Evolutionary conservation across 768 basidiomycete genomes (phyloP).

Genomic region (Tylopilus intermedius): DNA sequence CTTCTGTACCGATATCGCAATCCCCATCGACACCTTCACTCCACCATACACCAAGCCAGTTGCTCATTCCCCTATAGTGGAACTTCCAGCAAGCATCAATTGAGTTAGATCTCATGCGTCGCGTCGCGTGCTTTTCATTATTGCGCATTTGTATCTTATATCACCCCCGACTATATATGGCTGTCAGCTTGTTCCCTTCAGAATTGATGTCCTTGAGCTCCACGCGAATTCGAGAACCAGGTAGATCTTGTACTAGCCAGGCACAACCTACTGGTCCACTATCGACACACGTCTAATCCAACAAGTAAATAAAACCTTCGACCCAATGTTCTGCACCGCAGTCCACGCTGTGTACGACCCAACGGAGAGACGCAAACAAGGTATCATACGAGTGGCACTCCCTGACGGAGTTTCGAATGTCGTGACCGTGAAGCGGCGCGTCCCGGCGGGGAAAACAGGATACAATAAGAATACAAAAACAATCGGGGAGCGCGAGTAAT

Average conservation of each 20-base stretch:
- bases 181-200: background rate
- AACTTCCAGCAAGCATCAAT: slow-evolving; percentile 27
- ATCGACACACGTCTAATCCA: slow-evolving; percentile 14
- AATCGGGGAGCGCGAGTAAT: slow-evolving; percentile 17
- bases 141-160: slow-evolving; percentile 22
- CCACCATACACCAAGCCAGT: slow-evolving; percentile 10
- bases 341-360: slow-evolving; percentile 13
- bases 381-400: slow-evolving; percentile 20
- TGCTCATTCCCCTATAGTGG: slow-evolving; percentile 14
- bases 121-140: slow-evolving; percentile 18
- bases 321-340: slow-evolving; percentile 17
- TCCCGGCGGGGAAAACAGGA: slow-evolving; percentile 5
- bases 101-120: slow-evolving; percentile 12
- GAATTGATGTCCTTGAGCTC: background rate
- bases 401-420: slow-evolving; percentile 54
- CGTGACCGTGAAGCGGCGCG: slow-evolving; percentile 31
- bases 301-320: slow-evolving; percentile 8
- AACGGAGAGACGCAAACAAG: slow-evolving; percentile 9
- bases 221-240: background rate
- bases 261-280: slow-evolving; percentile 10
- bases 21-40: slow-evolving; percentile 12
- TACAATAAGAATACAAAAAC: slow-evolving; percentile 33
- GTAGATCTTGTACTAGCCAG: slow-evolving; percentile 3
- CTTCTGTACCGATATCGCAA: slow-evolving; percentile 9
- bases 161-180: background rate